phyloP scores from a whole-genome alignment of 2,329 filamentous ascomycete species.

The Neopestalotiopsis sp. region DNA sequence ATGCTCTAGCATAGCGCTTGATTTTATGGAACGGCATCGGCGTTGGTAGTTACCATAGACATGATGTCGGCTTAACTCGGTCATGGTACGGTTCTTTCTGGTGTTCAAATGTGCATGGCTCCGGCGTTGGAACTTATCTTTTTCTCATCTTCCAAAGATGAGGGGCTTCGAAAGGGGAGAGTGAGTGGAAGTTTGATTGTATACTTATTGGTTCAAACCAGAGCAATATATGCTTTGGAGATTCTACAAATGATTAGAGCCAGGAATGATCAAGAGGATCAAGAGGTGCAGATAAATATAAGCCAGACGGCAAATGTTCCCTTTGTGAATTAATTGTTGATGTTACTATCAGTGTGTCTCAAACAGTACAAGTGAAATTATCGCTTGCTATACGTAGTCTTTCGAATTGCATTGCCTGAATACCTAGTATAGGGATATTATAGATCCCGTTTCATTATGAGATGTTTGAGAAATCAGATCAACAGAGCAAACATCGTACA shows the following conservation, averaged over 20 bases:
- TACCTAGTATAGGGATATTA: too few species aligned
- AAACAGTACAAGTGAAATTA: too few species aligned
- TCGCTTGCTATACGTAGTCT: too few species aligned
- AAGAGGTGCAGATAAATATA: slow-evolving; percentile 28
- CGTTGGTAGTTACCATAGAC: background rate
- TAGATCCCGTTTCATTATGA: too few species aligned
- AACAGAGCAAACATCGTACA: too few species aligned
- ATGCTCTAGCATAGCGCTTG: slow-evolving; percentile 1
- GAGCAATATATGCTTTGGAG: background rate
- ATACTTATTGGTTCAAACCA: background rate
- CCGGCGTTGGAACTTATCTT: background rate
- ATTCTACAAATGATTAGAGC: background rate
- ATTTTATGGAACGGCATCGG: background rate
- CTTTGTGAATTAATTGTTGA: slow-evolving; percentile 26
- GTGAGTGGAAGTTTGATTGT: background rate
- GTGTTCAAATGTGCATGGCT: background rate
- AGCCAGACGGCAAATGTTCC: slow-evolving; percentile 30
- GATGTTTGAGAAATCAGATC: too few species aligned
- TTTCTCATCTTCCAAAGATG: background rate
- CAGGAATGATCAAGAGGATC: slow-evolving; percentile 15
- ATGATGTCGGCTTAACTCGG: background rate
- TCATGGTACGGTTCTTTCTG: background rate
- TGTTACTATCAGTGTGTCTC: too few species aligned
- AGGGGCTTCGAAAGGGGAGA: background rate
- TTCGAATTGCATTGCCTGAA: too few species aligned